Base-by-base conservation (phyloP, 495 filamentous ascomycete species). In the Talaromyces trachyspermus region DNA sequence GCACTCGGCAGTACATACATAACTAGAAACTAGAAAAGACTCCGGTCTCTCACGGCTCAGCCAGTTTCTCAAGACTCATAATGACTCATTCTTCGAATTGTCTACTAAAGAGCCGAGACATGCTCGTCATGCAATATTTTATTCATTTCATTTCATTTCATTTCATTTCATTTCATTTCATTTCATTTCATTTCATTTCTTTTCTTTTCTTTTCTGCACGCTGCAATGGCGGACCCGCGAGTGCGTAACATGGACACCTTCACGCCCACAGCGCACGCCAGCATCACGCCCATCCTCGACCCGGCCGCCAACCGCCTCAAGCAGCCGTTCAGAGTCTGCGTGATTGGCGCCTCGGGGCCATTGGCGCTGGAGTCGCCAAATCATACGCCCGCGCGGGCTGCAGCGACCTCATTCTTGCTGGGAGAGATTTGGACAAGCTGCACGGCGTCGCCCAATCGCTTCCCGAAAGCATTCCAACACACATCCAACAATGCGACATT, bases 291-390 rank as follows among this genome's bases (percentile, higher is more conserved):
- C 2, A 35, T 19, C 2, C 44, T 47, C 0, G 11, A 11, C 30
- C 35, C 30, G 37, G 20, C 29, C 2, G 11, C n/a, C 7, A 43
- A 43, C 25, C 22, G 41, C 41, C 25, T 43, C 41, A 14, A 43
- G 11, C 41, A 24, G 10, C 52, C 59, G 3, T 72, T 66, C n/a
- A 71, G 70, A 36, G 58, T 68, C 14, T 58, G 55, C 42, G 58
- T 78, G 29, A 72, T 71, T 8, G 74, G 74, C 2, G 65, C 71
- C 2, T 61, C 65, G 20, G 61, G 66, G 73, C 73, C 25, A 60
- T 75, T 36, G 73, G 71, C 32, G 58, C 46, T 37, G 66, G 60
- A 23, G 59, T 75, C 32, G 66, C 68, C 7, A 54, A 59, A 22
- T 56, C 67, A 2, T 71, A 72, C 50, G 65, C 69, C 6, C 49